A percentile compares a stretch with the other conserved stretches of the same genome.
These are phyloP conservation scores for Populus hybrid DNA, from an alignment of 441 rosid species.

Conservation along the genomic window DNA sequence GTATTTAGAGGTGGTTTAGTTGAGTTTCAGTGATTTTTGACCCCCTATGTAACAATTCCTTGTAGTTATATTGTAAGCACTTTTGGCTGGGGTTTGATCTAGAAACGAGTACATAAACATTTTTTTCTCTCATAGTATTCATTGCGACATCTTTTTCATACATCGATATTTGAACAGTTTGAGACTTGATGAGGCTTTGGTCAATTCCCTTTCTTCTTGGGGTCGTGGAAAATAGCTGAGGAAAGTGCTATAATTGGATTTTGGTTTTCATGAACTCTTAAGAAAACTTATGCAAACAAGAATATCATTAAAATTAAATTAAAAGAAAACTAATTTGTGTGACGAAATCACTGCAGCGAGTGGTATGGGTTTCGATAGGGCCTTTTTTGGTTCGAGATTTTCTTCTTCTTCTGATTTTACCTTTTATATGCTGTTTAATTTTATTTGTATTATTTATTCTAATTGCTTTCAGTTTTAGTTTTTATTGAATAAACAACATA, in stretches of 20 bases:
- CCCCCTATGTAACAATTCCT: constrained; percentile 22
- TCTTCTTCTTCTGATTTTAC: too few relatives aligned
- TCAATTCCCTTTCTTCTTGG: neutral
- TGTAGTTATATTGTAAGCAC: constrained; percentile 10
- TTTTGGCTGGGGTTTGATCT: constrained; percentile 18
- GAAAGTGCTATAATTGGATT: neutral
- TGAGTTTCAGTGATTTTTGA: constrained; percentile 17
- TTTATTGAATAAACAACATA: too few relatives aligned
- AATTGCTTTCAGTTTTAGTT: too few relatives aligned
- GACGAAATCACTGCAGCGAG: neutral
- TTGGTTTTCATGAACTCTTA: neutral
- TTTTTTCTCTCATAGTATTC: constrained; percentile 12
- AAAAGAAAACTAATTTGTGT: too few relatives aligned
- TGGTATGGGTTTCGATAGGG: neutral
- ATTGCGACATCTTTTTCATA: constrained; percentile 22
- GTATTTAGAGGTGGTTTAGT: constrained; percentile 9
- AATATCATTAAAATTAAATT: too few relatives aligned
- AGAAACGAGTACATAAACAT: constrained; percentile 18
- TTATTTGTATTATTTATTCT: too few relatives aligned
- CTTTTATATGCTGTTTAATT: too few relatives aligned
- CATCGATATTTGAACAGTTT: constrained; percentile 16
- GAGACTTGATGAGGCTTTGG: neutral
- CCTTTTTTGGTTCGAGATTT: too few relatives aligned
- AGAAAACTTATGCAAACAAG: neutral
- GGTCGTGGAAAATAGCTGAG: neutral